Percentiles rank a stretch among this genome's conserved stretches.
These are phyloP conservation scores for Neonectria faginata DNA, from an alignment of 2,329 filamentous ascomycete genomes.

Conservation along the genomic window DNA sequence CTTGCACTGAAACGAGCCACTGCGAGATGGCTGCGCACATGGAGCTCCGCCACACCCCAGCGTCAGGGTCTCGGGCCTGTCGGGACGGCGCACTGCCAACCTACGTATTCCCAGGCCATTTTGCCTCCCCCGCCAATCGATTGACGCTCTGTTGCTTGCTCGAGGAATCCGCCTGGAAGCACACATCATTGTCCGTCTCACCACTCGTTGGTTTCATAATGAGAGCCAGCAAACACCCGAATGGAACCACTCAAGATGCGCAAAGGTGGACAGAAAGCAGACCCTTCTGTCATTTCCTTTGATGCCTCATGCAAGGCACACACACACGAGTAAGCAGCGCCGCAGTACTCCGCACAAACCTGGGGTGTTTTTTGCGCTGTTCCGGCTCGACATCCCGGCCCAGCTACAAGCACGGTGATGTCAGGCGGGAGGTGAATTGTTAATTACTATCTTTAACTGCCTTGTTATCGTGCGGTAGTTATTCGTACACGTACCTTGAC, in stretches of 20 bases:
- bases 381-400: constrained; percentile 17
- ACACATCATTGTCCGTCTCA: not conserved
- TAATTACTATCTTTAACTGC: not conserved
- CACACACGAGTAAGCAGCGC: not conserved
- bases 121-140: too few species aligned
- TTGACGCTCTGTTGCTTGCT: too few species aligned
- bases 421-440: constrained; percentile 1
- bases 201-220: not conserved
- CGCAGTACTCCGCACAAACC: constrained; percentile 8
- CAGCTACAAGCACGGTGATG: constrained; percentile 20
- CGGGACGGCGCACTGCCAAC: not conserved
- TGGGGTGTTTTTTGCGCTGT: constrained; percentile 13
- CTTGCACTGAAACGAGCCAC: constrained; percentile 21
- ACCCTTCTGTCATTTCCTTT: not conserved
- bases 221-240: not conserved
- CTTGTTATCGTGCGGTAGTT: too few species aligned
- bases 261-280: not conserved
- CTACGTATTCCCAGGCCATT: too few species aligned
- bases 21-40: constrained; percentile 20
- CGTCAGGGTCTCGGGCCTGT: constrained; percentile 15
- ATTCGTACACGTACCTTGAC: too few species aligned
- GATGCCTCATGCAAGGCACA: constrained; percentile 2
- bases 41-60: constrained; percentile 21
- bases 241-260: constrained; percentile 17
- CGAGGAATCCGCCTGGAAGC: constrained; percentile 19